These are phyloP conservation scores for Pezizomycotina sp. DNA, from an alignment of 2,329 filamentous ascomycete genomes.

Conservation along the genomic window DNA sequence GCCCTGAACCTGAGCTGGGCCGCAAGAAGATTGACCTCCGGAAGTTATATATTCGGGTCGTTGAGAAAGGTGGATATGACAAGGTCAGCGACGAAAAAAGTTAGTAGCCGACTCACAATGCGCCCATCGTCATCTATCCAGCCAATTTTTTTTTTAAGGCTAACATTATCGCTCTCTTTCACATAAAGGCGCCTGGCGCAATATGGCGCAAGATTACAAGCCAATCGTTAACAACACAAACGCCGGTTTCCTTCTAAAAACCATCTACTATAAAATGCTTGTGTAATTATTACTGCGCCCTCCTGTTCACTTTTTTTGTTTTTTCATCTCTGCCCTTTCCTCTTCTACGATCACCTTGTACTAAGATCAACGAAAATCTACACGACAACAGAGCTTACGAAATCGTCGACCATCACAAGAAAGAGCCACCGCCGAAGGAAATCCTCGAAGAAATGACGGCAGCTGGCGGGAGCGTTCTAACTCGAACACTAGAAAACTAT, in stretches of 20 bases:
- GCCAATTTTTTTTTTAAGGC: neutral
- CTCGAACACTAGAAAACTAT: conserved; percentile 56
- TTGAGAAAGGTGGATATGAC: conserved; percentile 69
- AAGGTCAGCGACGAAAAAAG: conserved; percentile 60
- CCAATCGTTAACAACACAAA: conserved; percentile 58
- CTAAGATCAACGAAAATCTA: neutral
- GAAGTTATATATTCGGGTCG: conserved; percentile 62
- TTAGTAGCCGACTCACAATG: conserved; percentile 5
- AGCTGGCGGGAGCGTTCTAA: conserved; percentile 65
- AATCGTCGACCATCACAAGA: conserved; percentile 58
- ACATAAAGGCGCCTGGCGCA: conserved; percentile 56
- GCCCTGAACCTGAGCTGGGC: conserved; percentile 67
- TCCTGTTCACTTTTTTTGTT: conserved; percentile 25
- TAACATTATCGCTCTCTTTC: neutral
- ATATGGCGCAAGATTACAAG: conserved; percentile 59
- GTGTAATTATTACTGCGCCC: conserved; percentile 32
- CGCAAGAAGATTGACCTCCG: conserved; percentile 58
- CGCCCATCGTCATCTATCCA: neutral
- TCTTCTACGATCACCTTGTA: neutral
- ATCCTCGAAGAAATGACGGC: conserved; percentile 68
- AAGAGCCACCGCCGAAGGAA: conserved; percentile 71
- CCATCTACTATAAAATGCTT: conserved; percentile 77
- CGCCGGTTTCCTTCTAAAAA: conserved; percentile 72
- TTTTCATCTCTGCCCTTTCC: neutral
- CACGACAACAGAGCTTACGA: conserved; percentile 46